Conservation (phyloP, 768 basidiomycete species). For the Lyophyllum semitale region DNA sequence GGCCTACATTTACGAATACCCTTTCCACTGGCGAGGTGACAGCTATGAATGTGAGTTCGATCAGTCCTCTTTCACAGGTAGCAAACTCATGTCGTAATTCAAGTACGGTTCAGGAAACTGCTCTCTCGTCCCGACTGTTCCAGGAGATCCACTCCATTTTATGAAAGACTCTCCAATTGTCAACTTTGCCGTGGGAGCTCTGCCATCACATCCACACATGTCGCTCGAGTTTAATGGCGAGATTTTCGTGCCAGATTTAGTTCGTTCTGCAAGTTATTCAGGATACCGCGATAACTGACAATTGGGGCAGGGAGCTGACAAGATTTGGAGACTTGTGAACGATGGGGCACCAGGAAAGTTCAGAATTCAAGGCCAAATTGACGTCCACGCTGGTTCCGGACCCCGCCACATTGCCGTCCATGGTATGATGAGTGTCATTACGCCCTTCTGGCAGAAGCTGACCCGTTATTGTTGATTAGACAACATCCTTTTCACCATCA, state of each 20-base stretch:
- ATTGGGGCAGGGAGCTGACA: slow-evolving; percentile 61
- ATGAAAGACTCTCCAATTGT: slow-evolving; percentile 37
- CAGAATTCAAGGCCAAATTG: slow-evolving; percentile 60
- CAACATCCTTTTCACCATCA: slow-evolving; percentile 49
- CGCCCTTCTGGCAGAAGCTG: not conserved
- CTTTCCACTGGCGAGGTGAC: slow-evolving; percentile 58
- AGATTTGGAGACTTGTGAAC: slow-evolving; percentile 63
- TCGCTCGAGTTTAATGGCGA: slow-evolving; percentile 55
- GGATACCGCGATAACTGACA: not conserved
- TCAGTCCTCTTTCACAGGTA: no score
- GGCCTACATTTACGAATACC: slow-evolving; percentile 51
- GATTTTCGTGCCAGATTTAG: slow-evolving; percentile 67
- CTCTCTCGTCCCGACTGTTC: slow-evolving; percentile 36
- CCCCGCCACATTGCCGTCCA: slow-evolving; percentile 52
- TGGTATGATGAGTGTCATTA: slow-evolving; percentile 21
- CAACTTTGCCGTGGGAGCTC: slow-evolving; percentile 47
- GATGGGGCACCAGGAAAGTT: slow-evolving; percentile 44
- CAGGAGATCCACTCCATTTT: slow-evolving; percentile 39
- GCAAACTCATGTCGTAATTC: not conserved
- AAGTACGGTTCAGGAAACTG: slow-evolving; percentile 40
- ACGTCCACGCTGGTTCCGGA: slow-evolving; percentile 63
- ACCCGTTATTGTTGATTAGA: slow-evolving; percentile 26
- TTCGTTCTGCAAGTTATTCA: slow-evolving; percentile 28
- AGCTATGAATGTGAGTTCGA: slow-evolving; percentile 48
- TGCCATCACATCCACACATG: slow-evolving; percentile 68